Conservation (phyloP, 2,329 filamentous ascomycete genomes). For the Talaromyces sp. region DNA sequence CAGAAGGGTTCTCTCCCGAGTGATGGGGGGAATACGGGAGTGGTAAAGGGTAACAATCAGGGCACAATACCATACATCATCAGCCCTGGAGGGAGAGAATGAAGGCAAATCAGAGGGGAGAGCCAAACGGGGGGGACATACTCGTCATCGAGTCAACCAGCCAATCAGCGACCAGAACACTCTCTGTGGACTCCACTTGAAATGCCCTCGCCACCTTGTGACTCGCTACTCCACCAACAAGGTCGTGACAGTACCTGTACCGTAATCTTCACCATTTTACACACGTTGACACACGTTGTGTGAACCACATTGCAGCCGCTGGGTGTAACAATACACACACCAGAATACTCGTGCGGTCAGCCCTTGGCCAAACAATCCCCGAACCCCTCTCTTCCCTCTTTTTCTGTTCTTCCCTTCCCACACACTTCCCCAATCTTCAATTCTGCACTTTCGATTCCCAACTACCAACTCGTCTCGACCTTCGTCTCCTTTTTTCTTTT, state of each 20-base stretch:
- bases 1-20: neutral
- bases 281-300: neutral
- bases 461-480: conserved; percentile 26
- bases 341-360: too few relatives aligned
- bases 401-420: conserved; percentile 7
- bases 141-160: too few relatives aligned
- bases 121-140: too few relatives aligned
- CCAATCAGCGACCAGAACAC: too few relatives aligned
- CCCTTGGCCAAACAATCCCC: neutral
- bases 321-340: conserved; percentile 7
- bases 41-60: too few relatives aligned
- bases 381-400: conserved; percentile 30
- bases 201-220: conserved; percentile 19
- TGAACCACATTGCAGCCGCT: neutral
- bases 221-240: conserved; percentile 7
- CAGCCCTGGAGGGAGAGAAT: too few relatives aligned
- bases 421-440: conserved; percentile 7
- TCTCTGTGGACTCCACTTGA: too few relatives aligned
- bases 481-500: conserved; percentile 19
- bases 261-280: neutral
- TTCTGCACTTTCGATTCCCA: conserved; percentile 16
- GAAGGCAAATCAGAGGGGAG: too few relatives aligned
- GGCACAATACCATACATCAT: too few relatives aligned
- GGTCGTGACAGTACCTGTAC: neutral
- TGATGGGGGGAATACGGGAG: neutral